Conservation (phyloP, 2,329 filamentous ascomycete genomes). For the Xylaria polymorpha region DNA sequence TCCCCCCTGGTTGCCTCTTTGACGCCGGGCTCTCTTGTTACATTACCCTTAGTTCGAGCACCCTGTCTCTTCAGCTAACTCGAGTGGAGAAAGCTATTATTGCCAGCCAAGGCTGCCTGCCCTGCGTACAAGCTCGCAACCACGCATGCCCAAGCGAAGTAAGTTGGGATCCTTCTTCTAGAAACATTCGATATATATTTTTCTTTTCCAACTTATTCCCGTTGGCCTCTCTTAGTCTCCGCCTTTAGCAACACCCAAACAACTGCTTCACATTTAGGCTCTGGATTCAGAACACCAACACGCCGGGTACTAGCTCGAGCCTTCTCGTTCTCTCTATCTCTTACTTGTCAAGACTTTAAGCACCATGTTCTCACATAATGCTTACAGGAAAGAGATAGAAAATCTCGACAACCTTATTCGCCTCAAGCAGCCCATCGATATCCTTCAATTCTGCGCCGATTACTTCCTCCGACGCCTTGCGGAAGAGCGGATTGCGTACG, state of each 20-base stretch:
- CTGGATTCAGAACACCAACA: slow-evolving; percentile 1
- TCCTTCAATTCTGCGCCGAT: slow-evolving; percentile 77
- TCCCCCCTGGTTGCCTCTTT: slow-evolving; percentile 28
- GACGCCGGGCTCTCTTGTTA: slow-evolving; percentile 19
- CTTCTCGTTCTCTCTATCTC: background rate
- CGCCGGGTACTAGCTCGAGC: slow-evolving; percentile 3
- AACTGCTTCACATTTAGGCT: slow-evolving; percentile 11
- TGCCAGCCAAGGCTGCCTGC: slow-evolving; percentile 33
- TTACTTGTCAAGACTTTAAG: background rate
- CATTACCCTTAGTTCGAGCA: slow-evolving; percentile 19
- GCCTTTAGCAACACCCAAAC: background rate
- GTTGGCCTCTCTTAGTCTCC: background rate
- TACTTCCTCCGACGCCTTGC: slow-evolving; percentile 74
- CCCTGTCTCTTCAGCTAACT: slow-evolving; percentile 41
- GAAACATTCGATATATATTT: slow-evolving; percentile 2
- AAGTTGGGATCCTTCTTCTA: slow-evolving; percentile 17
- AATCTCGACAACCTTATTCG: slow-evolving; percentile 71
- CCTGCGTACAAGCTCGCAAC: slow-evolving; percentile 33
- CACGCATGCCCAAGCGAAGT: slow-evolving; percentile 26
- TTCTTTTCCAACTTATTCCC: slow-evolving; percentile 16
- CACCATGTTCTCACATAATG: slow-evolving; percentile 61
- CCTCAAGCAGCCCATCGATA: slow-evolving; percentile 69
- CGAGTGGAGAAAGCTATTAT: slow-evolving; percentile 43
- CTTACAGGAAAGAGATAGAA: slow-evolving; percentile 72
- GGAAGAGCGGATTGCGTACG: slow-evolving; percentile 68